Evolutionary conservation across 176 grass and related monocot genomes (phyloP).

Genomic region (Aegilops umbellulata): DNA sequence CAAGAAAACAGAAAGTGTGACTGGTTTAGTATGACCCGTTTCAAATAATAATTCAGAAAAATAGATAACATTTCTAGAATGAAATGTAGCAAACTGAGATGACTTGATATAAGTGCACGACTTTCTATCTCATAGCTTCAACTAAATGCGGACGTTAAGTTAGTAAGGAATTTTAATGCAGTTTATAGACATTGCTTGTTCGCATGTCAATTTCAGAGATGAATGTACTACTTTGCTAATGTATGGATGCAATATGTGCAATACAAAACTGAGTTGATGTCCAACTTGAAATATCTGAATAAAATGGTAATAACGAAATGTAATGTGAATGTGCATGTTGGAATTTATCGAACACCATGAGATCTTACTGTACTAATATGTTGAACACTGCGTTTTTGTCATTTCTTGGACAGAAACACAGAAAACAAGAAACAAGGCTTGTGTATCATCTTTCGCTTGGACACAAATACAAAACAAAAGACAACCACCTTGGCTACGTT

Average conservation of each 20-base stretch:
- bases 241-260: background rate
- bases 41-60: background rate
- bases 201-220: constrained; percentile 7
- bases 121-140: background rate
- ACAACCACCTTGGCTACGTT: constrained; percentile 67
- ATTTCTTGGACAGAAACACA: background rate
- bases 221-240: background rate
- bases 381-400: background rate
- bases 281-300: background rate
- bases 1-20: constrained; percentile 4
- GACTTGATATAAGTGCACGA: background rate
- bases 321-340: too few relatives aligned
- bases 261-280: background rate
- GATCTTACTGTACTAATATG: background rate
- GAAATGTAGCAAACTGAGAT: constrained; percentile 10
- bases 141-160: background rate
- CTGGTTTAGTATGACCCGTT: background rate
- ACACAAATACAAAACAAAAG: constrained; percentile 4
- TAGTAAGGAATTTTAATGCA: background rate
- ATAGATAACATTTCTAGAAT: background rate
- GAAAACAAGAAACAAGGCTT: background rate
- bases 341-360: background rate
- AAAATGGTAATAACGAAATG: background rate
- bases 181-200: background rate
- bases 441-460: background rate